Evolutionary conservation across 441 rosid species (phyloP).

Genomic region (Euphorbia schlechtendalii): DNA sequence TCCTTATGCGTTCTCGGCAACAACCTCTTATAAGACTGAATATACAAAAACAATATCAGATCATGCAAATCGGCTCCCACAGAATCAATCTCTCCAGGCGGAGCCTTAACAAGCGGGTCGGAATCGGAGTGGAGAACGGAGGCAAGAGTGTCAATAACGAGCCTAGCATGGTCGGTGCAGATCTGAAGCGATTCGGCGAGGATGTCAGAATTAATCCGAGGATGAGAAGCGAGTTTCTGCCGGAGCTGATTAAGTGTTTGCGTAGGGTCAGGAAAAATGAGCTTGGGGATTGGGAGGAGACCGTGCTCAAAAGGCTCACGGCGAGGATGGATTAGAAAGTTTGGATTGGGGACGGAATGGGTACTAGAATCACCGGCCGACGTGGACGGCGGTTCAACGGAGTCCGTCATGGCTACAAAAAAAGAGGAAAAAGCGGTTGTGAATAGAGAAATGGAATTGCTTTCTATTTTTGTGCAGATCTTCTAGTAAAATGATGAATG

Average conservation of each 20-base stretch:
- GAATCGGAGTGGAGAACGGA: conserved; percentile 74
- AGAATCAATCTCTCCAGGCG: conserved; percentile 45
- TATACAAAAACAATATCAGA: conserved; percentile 75
- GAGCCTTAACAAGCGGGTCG: conserved; percentile 59
- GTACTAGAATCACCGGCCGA: conserved; percentile 22
- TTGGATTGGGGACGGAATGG: conserved; percentile 25
- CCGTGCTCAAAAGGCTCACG: conserved; percentile 95
- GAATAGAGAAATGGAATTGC: conserved; percentile 9
- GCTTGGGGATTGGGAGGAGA: conserved; percentile 87
- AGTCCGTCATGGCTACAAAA: conserved; percentile 48
- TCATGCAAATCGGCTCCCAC: conserved; percentile 80
- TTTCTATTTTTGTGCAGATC: conserved; percentile 26
- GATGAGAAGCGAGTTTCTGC: conserved; percentile 45
- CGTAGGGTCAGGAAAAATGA: conserved; percentile 77
- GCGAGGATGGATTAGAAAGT: conserved; percentile 59
- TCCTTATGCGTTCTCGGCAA: conserved; percentile 90
- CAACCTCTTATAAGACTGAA: conserved; percentile 90
- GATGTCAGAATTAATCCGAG: conserved; percentile 55
- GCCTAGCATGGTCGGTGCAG: conserved; percentile 77
- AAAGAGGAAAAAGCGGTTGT: conserved; percentile 15
- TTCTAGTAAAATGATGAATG: conserved; percentile 13
- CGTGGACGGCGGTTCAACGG: conserved; percentile 47
- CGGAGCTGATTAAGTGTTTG: conserved; percentile 65
- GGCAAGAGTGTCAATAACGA: conserved; percentile 73
- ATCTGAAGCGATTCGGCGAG: conserved; percentile 83